Base-by-base conservation (phyloP, 306 rosid genomes). In the Cotoneaster glaucophyllus region DNA sequence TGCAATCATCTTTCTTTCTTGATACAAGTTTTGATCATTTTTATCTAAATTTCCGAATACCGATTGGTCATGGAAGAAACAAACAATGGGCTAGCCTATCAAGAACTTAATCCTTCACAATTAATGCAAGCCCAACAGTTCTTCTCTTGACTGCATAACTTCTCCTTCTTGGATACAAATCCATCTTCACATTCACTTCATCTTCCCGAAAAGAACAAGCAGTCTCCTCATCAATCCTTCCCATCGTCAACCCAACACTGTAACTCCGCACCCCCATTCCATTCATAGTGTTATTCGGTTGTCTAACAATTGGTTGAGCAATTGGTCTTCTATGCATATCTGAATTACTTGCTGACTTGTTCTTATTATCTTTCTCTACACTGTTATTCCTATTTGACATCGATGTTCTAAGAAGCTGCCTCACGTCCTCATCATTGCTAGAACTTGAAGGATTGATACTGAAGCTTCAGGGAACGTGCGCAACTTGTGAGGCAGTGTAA, bases 171-270 rank as follows among this genome's bases (percentile, higher is more conserved):
- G 83, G 67, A 75, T 74, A 70, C 14, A 85, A 28, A 76, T 61
- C 83, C 4, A 71, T 41, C 45, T 63, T 74, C 17, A 70, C 64
- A 64, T 65, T 15, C 34, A 58, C 53, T 6, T 62, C 63, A 39
- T 86, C 84, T 66, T 86, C 85, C 74, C 78, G 73, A 83, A 85
- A 89, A 62, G 22, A 71, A 79, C 87, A 85, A 69, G 86, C 84
- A 58, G 44, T 83, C 25, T 89, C 90, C 68, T 85, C 93, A 28
- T 89, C 93, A 70, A 89, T 86, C 70, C 79, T 82, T 50, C 63
- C 83, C 80, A 84, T 86, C 50, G 82, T 86, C 80, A 84, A 32
- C 64, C 79, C 83, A 59, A 76, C 81, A 62, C 82, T 73, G 26
- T 69, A 83, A 19, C 76, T 79, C 80, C 77, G 80, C 71, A 73